These are phyloP conservation scores for Fusarium citri DNA, from an alignment of 2,329 filamentous ascomycete genomes.

Conservation along the genomic window DNA sequence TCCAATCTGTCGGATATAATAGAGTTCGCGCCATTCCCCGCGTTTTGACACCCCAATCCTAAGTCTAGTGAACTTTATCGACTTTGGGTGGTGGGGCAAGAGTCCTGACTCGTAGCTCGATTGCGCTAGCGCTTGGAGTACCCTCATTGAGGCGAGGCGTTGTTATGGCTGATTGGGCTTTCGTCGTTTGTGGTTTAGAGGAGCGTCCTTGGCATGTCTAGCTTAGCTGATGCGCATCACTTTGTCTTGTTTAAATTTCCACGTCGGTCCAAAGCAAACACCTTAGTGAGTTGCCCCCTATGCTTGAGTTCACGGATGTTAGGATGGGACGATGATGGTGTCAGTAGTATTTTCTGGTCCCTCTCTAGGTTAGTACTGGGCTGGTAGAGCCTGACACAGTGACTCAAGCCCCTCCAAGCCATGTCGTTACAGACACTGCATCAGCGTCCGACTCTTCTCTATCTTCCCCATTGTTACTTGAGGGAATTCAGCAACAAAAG, in stretches of 20 bases:
- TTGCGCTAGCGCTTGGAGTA: neutral
- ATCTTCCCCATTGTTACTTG: too few species aligned
- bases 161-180: neutral
- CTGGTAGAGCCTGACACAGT: too few species aligned
- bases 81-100: neutral
- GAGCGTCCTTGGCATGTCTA: neutral
- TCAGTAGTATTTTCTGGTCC: neutral
- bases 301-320: neutral
- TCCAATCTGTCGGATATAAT: neutral
- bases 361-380: neutral
- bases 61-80: neutral
- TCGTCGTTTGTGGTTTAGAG: neutral
- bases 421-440: too few species aligned
- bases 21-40: neutral
- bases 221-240: neutral
- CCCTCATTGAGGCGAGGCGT: neutral
- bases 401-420: too few species aligned
- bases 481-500: too few species aligned
- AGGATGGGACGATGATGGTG: neutral
- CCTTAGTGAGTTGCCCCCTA: neutral
- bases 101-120: neutral
- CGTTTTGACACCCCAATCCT: neutral
- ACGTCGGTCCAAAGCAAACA: neutral
- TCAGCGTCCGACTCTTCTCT: too few species aligned
- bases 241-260: neutral